Evolutionary conservation across 257 asterid species (phyloP).

Genomic region (Ligustrum vulgare): DNA sequence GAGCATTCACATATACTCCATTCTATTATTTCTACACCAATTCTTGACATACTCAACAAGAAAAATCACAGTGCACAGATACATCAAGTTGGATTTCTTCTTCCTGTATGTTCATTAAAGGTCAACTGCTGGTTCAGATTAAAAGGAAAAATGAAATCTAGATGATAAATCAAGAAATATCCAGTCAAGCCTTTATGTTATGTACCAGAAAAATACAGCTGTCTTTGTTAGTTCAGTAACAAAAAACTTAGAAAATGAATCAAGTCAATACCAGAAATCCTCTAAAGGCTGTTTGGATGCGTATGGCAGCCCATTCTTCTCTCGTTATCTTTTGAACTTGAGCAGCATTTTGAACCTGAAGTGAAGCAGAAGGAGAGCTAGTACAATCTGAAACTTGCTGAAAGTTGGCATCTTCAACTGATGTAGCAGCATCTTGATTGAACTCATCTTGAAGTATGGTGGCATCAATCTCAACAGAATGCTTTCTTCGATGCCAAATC

Average conservation of each 20-base stretch:
- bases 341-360: constrained; percentile 39
- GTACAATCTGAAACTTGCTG: constrained; percentile 42
- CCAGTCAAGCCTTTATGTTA: neutral
- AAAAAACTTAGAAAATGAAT: neutral
- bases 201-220: neutral
- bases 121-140: neutral
- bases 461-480: constrained; percentile 49
- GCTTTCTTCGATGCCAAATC: constrained; percentile 54
- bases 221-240: constrained; percentile 16
- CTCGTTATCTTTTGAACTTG: constrained; percentile 42
- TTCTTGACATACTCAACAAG: no score
- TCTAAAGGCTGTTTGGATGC: constrained; percentile 88
- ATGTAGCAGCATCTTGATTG: constrained; percentile 33
- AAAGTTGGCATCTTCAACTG: constrained; percentile 39
- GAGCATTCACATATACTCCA: no score
- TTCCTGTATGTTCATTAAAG: no score
- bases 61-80: no score
- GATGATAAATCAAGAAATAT: neutral
- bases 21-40: no score
- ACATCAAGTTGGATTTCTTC: no score
- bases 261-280: constrained; percentile 76
- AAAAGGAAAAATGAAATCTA: neutral
- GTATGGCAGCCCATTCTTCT: constrained; percentile 88
- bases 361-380: constrained; percentile 52
- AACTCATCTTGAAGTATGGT: constrained; percentile 40